phyloP scores from a whole-genome alignment of 2,329 filamentous ascomycete species.

The Hypoxylon sp. region DNA sequence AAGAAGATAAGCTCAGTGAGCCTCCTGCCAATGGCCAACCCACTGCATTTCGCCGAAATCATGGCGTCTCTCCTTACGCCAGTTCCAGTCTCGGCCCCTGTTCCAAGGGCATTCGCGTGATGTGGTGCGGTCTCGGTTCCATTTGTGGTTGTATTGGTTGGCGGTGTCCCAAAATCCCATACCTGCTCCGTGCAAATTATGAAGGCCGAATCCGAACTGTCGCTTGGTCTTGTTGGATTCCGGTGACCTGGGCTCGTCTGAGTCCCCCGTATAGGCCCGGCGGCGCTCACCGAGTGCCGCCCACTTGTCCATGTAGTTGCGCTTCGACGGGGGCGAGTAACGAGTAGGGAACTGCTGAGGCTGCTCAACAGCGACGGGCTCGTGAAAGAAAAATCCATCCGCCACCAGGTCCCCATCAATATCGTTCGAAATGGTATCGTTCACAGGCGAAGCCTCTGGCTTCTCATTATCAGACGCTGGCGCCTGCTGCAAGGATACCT shows the following conservation, averaged over 20 bases:
- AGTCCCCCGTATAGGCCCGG: constrained; percentile 67
- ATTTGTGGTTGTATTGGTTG: constrained; percentile 48
- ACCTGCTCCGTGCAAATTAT: constrained; percentile 49
- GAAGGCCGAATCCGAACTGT: constrained; percentile 46
- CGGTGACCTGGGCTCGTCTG: constrained; percentile 60
- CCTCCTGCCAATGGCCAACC: constrained; percentile 88
- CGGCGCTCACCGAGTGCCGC: constrained; percentile 84
- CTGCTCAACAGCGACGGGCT: constrained; percentile 56
- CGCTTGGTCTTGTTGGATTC: constrained; percentile 58
- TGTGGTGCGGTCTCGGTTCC: constrained; percentile 57
- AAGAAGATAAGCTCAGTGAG: constrained; percentile 44
- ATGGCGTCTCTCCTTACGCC: constrained; percentile 67
- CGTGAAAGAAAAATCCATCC: constrained; percentile 78
- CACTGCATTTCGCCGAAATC: constrained; percentile 87
- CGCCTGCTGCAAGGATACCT: constrained; percentile 54
- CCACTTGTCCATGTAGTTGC: constrained; percentile 80
- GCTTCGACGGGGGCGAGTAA: constrained; percentile 74
- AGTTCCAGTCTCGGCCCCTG: constrained; percentile 67
- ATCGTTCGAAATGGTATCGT: constrained; percentile 53
- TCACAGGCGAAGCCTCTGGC: constrained; percentile 48
- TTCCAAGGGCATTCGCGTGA: constrained; percentile 61
- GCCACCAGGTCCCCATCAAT: constrained; percentile 71
- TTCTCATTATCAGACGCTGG: constrained; percentile 54
- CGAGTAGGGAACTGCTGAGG: constrained; percentile 52
- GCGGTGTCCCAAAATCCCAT: constrained; percentile 57